Evolutionary conservation across 495 filamentous ascomycete genomes (phyloP), one percentile per base, ranked within the genome.

Genomic region (Elasticomyces elasticus): DNA sequence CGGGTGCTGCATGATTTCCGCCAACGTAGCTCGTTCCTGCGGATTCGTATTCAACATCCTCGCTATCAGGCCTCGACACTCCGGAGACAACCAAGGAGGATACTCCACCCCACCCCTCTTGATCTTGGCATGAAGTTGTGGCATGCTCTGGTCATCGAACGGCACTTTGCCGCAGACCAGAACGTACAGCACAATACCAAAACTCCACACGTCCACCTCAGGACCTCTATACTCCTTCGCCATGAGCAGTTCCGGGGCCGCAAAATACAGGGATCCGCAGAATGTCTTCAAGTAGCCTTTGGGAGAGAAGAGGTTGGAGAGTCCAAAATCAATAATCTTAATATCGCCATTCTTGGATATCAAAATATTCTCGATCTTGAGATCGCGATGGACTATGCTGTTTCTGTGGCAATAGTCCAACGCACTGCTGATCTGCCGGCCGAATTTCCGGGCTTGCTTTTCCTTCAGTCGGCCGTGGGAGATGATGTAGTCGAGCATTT

Each of bases 401-500:
- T 99, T 97, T 55, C 92, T 83, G 66, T 99, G 92, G 68, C 90
- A 97, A 73, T 97, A 99, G 68, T 99, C 92, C 55, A 99, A 75
- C n/a, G 92, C 90, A 65, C 92, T 96, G 17, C 92, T 88, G 56
- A 99, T 96, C 71, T 99, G 92, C 24, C 92, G 84, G 22, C 87
- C 91, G 65, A 99, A 99, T 64, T 97, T 99, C 55, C 92, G 83
- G 1, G 92, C 92, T 69, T 95, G 91, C 67, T 99, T 99, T 72
- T 99, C 92, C 74, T 97, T 97, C 62, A 99, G 71, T 55, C 91
- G 84, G 46, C 92, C 94, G 66, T 99, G 92, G 12, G 89, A 95
- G 64, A 99, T 99, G 69, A 99, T 99, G 68, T 99, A 99, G 72
- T 99, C 92, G 40, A 99, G 80, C 92, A 99, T 99, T 69, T 99